Evolutionary conservation across 805 yeast genomes (phyloP).

Genomic region (Naumovozyma dairenensis): DNA sequence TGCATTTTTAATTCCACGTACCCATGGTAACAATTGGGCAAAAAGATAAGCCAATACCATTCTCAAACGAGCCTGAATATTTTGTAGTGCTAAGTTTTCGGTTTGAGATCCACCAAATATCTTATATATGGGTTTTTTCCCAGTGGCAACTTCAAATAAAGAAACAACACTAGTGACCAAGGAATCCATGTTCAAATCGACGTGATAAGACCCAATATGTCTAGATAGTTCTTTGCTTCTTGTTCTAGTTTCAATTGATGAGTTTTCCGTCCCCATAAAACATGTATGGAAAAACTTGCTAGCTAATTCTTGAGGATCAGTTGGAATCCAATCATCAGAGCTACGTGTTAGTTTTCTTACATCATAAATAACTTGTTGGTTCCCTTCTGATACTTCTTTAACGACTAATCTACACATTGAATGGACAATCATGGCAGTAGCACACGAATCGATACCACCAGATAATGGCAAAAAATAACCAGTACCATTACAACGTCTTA

Average conservation of each 20-base stretch:
- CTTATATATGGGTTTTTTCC: conserved; percentile 78
- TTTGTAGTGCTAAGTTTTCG: conserved; percentile 90
- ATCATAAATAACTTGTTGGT: conserved; percentile 68
- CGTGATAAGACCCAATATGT: conserved; percentile 79
- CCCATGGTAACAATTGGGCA: conserved; percentile 95
- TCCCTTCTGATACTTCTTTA: conserved; percentile 56
- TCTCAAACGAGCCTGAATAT: conserved; percentile 90
- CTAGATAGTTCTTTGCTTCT: conserved; percentile 72
- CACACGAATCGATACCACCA: conserved; percentile 98
- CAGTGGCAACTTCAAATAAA: conserved; percentile 82
- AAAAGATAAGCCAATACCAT: conserved; percentile 91
- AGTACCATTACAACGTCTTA: conserved; percentile 80
- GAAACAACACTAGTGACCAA: conserved; percentile 64
- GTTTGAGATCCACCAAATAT: conserved; percentile 88
- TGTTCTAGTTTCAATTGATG: conserved; percentile 74
- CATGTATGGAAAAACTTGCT: conserved; percentile 72
- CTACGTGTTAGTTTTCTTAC: conserved; percentile 57
- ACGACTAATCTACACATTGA: conserved; percentile 88
- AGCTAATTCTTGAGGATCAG: conserved; percentile 67
- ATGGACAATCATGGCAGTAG: conserved; percentile 88
- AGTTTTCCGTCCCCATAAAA: conserved; percentile 93
- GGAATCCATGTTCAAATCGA: conserved; percentile 84
- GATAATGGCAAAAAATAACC: conserved; percentile 90
- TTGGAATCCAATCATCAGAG: conserved; percentile 54
- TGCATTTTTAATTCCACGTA: conserved; percentile 49